Conservation (phyloP, 1,284 basidiomycete genomes). For the Cronartium quercuum region DNA sequence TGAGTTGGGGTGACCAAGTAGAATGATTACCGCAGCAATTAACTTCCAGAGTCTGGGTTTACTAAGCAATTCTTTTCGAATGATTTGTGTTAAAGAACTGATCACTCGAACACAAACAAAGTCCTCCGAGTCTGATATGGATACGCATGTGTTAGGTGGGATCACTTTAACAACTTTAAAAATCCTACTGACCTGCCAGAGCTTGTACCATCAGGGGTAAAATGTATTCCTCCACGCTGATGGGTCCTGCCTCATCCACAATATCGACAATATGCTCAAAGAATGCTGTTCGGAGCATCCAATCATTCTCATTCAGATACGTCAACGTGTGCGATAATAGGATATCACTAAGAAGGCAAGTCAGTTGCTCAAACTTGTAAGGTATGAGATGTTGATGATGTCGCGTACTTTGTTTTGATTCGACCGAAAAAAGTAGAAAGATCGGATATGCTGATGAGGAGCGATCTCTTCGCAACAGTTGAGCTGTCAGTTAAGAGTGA, state of each 20-base stretch:
- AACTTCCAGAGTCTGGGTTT: constrained; percentile 92
- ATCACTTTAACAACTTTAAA: not conserved
- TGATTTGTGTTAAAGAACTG: constrained; percentile 72
- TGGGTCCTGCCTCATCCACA: constrained; percentile 48
- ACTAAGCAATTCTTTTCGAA: constrained; percentile 76
- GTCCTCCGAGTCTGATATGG: constrained; percentile 75
- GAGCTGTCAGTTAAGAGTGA: constrained; percentile 58
- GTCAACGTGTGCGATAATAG: constrained; percentile 97
- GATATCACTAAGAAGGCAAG: constrained; percentile 58
- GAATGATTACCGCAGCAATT: constrained; percentile 75
- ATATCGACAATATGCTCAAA: constrained; percentile 94
- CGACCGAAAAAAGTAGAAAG: constrained; percentile 88
- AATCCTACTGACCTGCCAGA: constrained; percentile 61
- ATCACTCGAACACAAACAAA: constrained; percentile 83
- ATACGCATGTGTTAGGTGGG: not conserved
- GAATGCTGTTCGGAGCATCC: constrained; percentile 82
- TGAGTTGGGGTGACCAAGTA: constrained; percentile 90
- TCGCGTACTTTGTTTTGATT: constrained; percentile 66
- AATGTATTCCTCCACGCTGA: constrained; percentile 60
- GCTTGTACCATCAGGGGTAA: constrained; percentile 91
- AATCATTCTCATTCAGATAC: constrained; percentile 88
- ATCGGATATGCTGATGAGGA: constrained; percentile 69
- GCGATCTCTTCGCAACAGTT: constrained; percentile 56
- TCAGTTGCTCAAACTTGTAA: not conserved
- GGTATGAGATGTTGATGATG: not conserved